These are phyloP conservation scores for Puccinia novopanici DNA, from an alignment of 1,284 basidiomycete species.

Conservation along the genomic window DNA sequence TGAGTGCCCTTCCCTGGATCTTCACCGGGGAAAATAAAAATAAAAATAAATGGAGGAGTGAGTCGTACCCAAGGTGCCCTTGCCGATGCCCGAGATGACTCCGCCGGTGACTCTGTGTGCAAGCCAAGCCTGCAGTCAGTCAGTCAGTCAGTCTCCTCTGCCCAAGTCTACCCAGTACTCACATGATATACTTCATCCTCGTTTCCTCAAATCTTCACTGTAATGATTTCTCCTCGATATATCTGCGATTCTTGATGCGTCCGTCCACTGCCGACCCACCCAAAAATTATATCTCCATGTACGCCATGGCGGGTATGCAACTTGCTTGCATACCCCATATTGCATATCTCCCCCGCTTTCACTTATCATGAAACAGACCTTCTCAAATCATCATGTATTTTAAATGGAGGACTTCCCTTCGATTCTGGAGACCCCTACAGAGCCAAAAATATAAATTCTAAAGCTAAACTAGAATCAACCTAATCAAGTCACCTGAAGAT, in stretches of 20 bases:
- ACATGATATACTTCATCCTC: constrained; percentile 42
- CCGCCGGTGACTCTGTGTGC: constrained; percentile 57
- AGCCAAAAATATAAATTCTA: too few species aligned
- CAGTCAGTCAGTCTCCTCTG: not conserved
- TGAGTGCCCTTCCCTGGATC: too few species aligned
- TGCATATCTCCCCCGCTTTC: too few species aligned
- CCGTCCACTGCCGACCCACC: not conserved
- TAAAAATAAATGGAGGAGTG: not conserved
- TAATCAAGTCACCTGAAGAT: too few species aligned
- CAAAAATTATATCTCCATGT: not conserved
- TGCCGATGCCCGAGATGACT: constrained; percentile 62
- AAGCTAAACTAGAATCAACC: too few species aligned
- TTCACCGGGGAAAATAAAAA: too few species aligned
- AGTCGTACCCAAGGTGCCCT: constrained; percentile 60
- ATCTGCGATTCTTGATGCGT: not conserved
- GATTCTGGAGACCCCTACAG: too few species aligned
- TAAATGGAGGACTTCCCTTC: too few species aligned
- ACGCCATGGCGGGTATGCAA: too few species aligned
- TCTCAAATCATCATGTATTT: too few species aligned
- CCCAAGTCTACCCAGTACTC: not conserved
- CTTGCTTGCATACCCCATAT: not conserved
- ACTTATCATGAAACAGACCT: too few species aligned
- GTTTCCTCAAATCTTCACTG: not conserved
- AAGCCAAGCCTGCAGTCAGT: constrained; percentile 35
- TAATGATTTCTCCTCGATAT: too few species aligned